Evolutionary conservation across 2,329 filamentous ascomycete genomes (phyloP).

Genomic region (Ceratocystiopsis minuta): DNA sequence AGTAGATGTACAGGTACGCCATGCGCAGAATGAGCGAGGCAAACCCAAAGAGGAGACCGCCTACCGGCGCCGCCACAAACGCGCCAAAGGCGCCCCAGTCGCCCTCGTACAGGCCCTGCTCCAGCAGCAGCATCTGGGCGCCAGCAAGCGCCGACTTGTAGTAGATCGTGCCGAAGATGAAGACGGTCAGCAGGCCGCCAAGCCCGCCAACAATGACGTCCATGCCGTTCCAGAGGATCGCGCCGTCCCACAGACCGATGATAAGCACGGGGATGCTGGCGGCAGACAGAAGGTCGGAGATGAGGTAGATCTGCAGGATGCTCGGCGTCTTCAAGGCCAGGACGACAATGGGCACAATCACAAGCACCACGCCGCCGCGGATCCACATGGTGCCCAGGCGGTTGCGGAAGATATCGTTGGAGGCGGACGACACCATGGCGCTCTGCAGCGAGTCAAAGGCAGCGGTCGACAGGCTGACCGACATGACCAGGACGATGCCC

Average conservation of each 20-base stretch:
- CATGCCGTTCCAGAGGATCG: constrained; percentile 62
- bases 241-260: constrained; percentile 47
- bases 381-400: constrained; percentile 59
- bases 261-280: constrained; percentile 57
- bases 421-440: constrained; percentile 64
- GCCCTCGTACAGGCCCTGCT: constrained; percentile 54
- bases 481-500: constrained; percentile 65
- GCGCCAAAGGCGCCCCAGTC: constrained; percentile 75
- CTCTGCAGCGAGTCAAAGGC: constrained; percentile 69
- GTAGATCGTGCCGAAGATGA: constrained; percentile 65
- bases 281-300: constrained; percentile 63
- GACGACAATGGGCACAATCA: constrained; percentile 59
- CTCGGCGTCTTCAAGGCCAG: constrained; percentile 57
- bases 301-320: constrained; percentile 67
- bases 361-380: constrained; percentile 46
- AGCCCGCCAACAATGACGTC: constrained; percentile 65
- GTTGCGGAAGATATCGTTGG: constrained; percentile 75
- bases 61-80: constrained; percentile 63
- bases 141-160: constrained; percentile 48
- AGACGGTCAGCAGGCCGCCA: constrained; percentile 62
- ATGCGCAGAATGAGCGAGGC: constrained; percentile 44
- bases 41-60: constrained; percentile 54
- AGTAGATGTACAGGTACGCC: constrained; percentile 34
- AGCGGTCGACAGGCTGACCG: constrained; percentile 56
- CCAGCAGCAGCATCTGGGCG: constrained; percentile 49